phyloP scores from a whole-genome alignment of 2,329 filamentous ascomycete species.

The Didymella arachidicola region DNA sequence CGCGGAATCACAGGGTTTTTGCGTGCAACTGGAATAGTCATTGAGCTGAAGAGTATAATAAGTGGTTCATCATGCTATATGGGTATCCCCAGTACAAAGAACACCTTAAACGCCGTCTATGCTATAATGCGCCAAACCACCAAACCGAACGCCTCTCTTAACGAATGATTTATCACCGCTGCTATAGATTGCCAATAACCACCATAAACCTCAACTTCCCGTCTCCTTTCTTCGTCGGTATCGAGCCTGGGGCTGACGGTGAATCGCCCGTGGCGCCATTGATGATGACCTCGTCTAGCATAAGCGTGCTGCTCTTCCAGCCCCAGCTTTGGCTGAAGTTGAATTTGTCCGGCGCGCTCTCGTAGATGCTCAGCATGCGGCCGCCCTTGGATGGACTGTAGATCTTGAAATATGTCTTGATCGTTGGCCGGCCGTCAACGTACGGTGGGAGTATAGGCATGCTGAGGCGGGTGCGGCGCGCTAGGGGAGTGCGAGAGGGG shows the following conservation, averaged over 20 bases:
- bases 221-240: constrained; percentile 52
- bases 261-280: constrained; percentile 20
- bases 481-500: constrained; percentile 31
- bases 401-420: constrained; percentile 69
- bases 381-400: constrained; percentile 67
- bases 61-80: neutral
- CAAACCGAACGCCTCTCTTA: neutral
- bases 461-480: constrained; percentile 29
- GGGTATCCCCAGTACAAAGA: neutral
- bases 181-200: constrained; percentile 61
- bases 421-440: constrained; percentile 63
- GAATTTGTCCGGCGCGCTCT: constrained; percentile 65
- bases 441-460: constrained; percentile 61
- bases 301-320: constrained; percentile 67
- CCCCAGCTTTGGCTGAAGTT: constrained; percentile 69
- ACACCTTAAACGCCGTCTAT: neutral
- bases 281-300: constrained; percentile 57
- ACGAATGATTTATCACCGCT: accelerated
- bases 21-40: too few relatives aligned
- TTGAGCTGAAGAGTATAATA: neutral
- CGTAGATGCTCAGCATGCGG: constrained; percentile 65
- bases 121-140: neutral
- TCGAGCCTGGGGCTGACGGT: constrained; percentile 23
- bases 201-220: constrained; percentile 66
- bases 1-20: too few relatives aligned